Conservation (phyloP, 1,139 yeast species). For the Pneumocystis murina region DNA sequence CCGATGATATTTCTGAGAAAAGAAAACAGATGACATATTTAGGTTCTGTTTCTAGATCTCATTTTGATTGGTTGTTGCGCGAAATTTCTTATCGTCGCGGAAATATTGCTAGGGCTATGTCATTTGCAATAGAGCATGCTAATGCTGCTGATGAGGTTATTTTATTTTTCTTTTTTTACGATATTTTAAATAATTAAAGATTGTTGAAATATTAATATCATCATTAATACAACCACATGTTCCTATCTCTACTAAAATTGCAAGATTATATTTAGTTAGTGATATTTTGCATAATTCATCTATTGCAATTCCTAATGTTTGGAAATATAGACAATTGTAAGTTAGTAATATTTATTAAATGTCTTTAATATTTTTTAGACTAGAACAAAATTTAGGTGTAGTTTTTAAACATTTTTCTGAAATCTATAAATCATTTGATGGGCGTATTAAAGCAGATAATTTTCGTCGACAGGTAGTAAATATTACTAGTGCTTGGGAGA, state of each 20-base stretch:
- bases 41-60: not conserved
- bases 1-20: not conserved
- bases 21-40: not conserved
- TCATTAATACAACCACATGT: constrained; percentile 15
- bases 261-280: constrained; percentile 20
- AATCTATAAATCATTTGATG: constrained; percentile 13
- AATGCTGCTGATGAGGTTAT: constrained; percentile 16
- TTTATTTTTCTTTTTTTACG: not conserved
- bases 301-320: constrained; percentile 15
- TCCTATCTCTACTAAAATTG: constrained; percentile 15
- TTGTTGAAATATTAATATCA: constrained; percentile 16
- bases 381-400: constrained; percentile 8
- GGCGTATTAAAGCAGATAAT: constrained; percentile 15
- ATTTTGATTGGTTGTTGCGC: constrained; percentile 1
- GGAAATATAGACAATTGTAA: constrained; percentile 14
- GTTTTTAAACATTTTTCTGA: constrained; percentile 11
- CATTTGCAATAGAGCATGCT: constrained; percentile 21
- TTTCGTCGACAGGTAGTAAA: constrained; percentile 13
- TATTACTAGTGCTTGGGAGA: constrained; percentile 14
- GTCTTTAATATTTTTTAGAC: constrained; percentile 1
- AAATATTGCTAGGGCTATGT: constrained; percentile 21
- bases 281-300: constrained; percentile 20
- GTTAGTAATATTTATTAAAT: not conserved
- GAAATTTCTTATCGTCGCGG: constrained; percentile 15
- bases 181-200: constrained; percentile 1